Conservation (phyloP, 495 filamentous ascomycete species). For the Neurospora tetraspora region DNA sequence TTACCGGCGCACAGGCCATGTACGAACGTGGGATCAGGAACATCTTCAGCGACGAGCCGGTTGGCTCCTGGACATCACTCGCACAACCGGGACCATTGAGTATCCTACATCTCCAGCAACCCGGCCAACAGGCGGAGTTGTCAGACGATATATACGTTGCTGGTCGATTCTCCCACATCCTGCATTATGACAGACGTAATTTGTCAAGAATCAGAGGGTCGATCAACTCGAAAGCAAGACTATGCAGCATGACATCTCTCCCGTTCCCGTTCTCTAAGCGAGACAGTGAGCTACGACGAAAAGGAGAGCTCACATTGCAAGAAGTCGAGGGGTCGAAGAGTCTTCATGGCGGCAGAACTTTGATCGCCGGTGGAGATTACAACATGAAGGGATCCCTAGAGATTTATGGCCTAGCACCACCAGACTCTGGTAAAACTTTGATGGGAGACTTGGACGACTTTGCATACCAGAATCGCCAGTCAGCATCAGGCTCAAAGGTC, state of each 20-base stretch:
- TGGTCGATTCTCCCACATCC: slow-evolving; percentile 80
- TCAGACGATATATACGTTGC: slow-evolving; percentile 69
- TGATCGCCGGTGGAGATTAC: slow-evolving; percentile 89
- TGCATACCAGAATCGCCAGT: slow-evolving; percentile 66
- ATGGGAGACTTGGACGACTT: neutral
- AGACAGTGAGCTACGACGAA: slow-evolving; percentile 42
- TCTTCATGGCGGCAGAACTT: slow-evolving; percentile 42
- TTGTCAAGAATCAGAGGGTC: slow-evolving; percentile 71
- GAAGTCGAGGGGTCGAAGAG: slow-evolving; percentile 41
- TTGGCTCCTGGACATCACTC: slow-evolving; percentile 57
- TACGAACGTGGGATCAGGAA: slow-evolving; percentile 15
- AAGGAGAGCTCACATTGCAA: slow-evolving; percentile 41
- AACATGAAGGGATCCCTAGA: slow-evolving; percentile 87
- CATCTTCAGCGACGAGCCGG: slow-evolving; percentile 28
- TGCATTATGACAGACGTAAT: slow-evolving; percentile 80
- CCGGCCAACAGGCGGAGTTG: slow-evolving; percentile 35
- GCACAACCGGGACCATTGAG: slow-evolving; percentile 74
- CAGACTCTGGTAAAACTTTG: neutral
- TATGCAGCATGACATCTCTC: slow-evolving; percentile 67
- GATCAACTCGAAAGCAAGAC: slow-evolving; percentile 71
- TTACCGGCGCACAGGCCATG: slow-evolving; percentile 22
- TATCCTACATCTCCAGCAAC: slow-evolving; percentile 63
- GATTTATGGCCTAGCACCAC: slow-evolving; percentile 56
- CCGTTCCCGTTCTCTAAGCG: slow-evolving; percentile 54
- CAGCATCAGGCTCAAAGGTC: slow-evolving; percentile 68